Evolutionary conservation across 371 early-diverging fungal genomes (phyloP), one percentile per base, ranked within the genome.

Genomic region (Zopfochytrium polystomum): DNA sequence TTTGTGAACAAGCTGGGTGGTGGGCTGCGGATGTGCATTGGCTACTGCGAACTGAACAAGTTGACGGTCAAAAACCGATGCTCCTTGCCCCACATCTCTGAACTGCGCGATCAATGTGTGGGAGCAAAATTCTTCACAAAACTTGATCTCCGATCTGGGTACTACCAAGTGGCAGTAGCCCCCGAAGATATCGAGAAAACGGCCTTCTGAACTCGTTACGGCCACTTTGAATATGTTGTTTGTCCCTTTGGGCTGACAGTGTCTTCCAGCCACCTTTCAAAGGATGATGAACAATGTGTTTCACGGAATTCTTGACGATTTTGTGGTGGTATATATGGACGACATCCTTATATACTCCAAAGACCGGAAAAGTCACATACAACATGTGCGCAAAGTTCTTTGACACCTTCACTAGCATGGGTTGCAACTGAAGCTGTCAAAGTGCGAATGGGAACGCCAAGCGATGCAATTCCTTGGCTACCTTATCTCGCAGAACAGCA

Each of bases 1-100:
- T 85, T 85, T 66, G 84, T 80, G 0, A 59, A 65, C 4, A 82
- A 85, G 64, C 82, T 82, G 42, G 76, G 80, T 33, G 82, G 84
- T 3, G n/a, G 56, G 1, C 11, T 82, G 29, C 69, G 77, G 0
- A 18, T 80, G 48, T 80, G 79, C 51, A 58, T 55, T 27, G 66
- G 60, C 51, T 65, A 42, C 48, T 50, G 66, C 25, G 22, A 20
- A 1, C 55, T 66, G 26, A 66, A 66, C 52, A 34, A 60, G 5
- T 30, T 61, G n/a, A 66, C 67, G 20, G 33, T 52, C 20, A 59
- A 65, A 32, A 49, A 65, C 48, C 23, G 43, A 6, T 42, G 23
- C 30, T 29, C 64, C 11, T 26, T 59, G 6, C 60, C 60, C 33
- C 35, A 56, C 42, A 56, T 63, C 2, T 4, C 18, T 7, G 56